phyloP scores from a whole-genome alignment of 1,284 basidiomycete species.

The Sanguinoderma infundibulare region DNA sequence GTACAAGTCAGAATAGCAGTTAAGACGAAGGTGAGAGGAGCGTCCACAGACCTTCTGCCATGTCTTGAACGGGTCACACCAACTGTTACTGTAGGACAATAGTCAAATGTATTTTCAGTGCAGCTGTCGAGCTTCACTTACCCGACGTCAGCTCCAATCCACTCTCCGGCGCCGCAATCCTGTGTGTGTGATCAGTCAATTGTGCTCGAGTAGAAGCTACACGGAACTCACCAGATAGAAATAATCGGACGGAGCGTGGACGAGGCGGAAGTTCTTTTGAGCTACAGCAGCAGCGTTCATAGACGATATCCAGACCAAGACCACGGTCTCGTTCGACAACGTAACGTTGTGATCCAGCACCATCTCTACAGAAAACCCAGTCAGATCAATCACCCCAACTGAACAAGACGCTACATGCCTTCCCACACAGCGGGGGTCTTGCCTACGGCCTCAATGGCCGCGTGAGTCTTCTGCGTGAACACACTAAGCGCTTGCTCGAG shows the following conservation, averaged over 20 bases:
- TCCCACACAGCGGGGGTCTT: constrained; percentile 77
- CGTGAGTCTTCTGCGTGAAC: constrained; percentile 63
- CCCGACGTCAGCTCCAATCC: constrained; percentile 62
- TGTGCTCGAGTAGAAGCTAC: neutral
- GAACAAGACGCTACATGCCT: constrained; percentile 36
- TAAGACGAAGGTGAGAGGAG: neutral
- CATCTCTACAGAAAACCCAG: constrained; percentile 53
- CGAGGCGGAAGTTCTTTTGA: constrained; percentile 50
- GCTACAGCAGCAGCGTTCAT: constrained; percentile 47
- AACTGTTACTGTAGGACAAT: constrained; percentile 42
- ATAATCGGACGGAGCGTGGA: constrained; percentile 57
- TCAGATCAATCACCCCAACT: neutral
- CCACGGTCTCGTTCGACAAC: constrained; percentile 69
- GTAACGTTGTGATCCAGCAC: constrained; percentile 65
- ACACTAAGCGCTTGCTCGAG: constrained; percentile 64
- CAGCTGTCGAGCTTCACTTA: constrained; percentile 1
- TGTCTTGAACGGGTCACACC: constrained; percentile 79
- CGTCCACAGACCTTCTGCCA: constrained; percentile 57
- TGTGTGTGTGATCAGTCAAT: constrained; percentile 29
- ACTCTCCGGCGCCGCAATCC: constrained; percentile 82
- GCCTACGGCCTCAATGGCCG: constrained; percentile 42
- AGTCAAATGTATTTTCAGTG: neutral
- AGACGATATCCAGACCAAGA: constrained; percentile 66
- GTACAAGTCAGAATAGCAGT: neutral
- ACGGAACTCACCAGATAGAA: constrained; percentile 63